phyloP scores from a whole-genome alignment of 1,139 yeast species.

The Blastobotrys proliferans region DNA sequence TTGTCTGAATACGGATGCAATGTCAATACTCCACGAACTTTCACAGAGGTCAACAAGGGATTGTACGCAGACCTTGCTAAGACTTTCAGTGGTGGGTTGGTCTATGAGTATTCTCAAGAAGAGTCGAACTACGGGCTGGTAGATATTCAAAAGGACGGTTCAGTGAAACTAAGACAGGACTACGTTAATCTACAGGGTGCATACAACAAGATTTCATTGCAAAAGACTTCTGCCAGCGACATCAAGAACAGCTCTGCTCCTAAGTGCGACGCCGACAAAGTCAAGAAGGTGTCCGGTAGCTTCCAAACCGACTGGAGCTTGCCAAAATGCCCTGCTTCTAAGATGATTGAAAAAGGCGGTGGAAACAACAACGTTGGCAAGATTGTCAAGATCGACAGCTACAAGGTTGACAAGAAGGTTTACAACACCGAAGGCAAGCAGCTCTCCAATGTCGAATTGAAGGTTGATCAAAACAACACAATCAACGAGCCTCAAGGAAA shows the following conservation, averaged over 20 bases:
- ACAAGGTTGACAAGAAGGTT: slow-evolving; percentile 43
- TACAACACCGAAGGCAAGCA: slow-evolving; percentile 49
- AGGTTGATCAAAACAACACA: slow-evolving; percentile 24
- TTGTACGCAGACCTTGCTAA: slow-evolving; percentile 51
- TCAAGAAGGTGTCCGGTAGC: slow-evolving; percentile 34
- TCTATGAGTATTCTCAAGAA: slow-evolving; percentile 72
- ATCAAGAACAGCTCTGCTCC: slow-evolving; percentile 31
- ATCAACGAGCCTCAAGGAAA: slow-evolving; percentile 27
- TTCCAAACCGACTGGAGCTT: slow-evolving; percentile 39
- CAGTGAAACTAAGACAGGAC: slow-evolving; percentile 48
- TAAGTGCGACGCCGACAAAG: slow-evolving; percentile 33
- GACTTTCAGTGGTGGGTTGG: slow-evolving; percentile 72
- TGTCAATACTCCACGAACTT: slow-evolving; percentile 51
- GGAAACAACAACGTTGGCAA: slow-evolving; percentile 48
- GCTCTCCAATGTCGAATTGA: slow-evolving; percentile 42
- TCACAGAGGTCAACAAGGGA: slow-evolving; percentile 58
- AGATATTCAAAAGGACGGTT: slow-evolving; percentile 41
- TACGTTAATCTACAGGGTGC: slow-evolving; percentile 52
- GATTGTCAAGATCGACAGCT: slow-evolving; percentile 39
- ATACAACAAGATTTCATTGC: slow-evolving; percentile 41
- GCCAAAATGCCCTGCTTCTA: slow-evolving; percentile 40
- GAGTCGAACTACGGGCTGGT: slow-evolving; percentile 69
- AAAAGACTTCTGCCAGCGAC: slow-evolving; percentile 34
- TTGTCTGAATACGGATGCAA: slow-evolving; percentile 83
- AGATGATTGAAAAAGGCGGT: slow-evolving; percentile 49